Evolutionary conservation across 495 filamentous ascomycete genomes (phyloP), one percentile per base, ranked within the genome.

Genomic region (Tuber microsphaerosporum): DNA sequence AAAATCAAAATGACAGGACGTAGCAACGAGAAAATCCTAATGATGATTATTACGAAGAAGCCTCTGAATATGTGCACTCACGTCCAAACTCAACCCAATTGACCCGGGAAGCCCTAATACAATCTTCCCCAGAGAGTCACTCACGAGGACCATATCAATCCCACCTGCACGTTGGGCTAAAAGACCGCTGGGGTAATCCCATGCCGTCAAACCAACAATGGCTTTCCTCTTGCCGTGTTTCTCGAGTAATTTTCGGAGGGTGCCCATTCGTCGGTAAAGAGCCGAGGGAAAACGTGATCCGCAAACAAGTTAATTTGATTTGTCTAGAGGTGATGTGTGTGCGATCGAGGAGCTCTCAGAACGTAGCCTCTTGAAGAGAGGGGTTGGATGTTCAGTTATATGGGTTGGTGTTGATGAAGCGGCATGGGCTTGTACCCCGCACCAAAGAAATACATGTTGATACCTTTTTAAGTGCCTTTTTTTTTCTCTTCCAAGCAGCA

Each of bases 121-220:
- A 1, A 99, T 94, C 94, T 98, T 99, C 37, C 95, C 96, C 78
- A 99, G 85, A 81, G 94, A 97, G 86, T 99, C 96, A 51, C 96
- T 95, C 8, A 98, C 94, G 19, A 98, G 88, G 61, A 98, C 85
- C 75, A 97, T 89, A 80, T 99, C 96, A 88, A 99, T 94, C 2
- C 91, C 91, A 12, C 96, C 94, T 9, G 94, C 93, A 51, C 88
- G 87, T 83, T 98, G 95, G 72, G 95, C 96, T 45, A 94, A 92
- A 82, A 95, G 91, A 5, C 91, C 94, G 81, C 90, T 93, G 10
- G 96, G 96, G 81, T 97, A 99, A 84, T 99, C 96, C 85, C 97
- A 93, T 44, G 96, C 96, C 9, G 96, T 99, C 77, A 98, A 69
- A 39, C 77, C 77, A 19, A 79, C 76, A 31, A 79, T 76, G 3